phyloP scores from a whole-genome alignment of 2,329 filamentous ascomycete genomes.

The Alternaria arborescens region DNA sequence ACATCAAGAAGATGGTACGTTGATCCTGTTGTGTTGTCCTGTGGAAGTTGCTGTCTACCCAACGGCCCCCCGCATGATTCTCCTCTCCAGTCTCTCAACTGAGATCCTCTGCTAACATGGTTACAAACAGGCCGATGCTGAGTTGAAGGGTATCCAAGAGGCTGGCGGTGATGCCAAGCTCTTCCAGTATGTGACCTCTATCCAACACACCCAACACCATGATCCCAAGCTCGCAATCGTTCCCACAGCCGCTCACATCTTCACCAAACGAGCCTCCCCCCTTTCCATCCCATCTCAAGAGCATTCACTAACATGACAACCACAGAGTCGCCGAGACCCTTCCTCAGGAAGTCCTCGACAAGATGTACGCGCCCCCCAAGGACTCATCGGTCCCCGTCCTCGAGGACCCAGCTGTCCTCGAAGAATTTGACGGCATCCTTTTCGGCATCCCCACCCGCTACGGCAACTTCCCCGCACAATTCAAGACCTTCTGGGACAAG shows the following conservation, averaged over 20 bases:
- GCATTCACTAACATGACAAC: not conserved
- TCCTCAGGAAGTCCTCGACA: conserved; percentile 77
- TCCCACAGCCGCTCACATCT: too few species aligned
- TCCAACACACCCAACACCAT: not conserved
- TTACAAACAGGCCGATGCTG: conserved; percentile 77
- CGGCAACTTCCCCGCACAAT: conserved; percentile 97
- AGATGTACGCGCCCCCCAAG: conserved; percentile 92
- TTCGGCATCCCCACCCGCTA: conserved; percentile 95
- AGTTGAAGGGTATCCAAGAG: conserved; percentile 88
- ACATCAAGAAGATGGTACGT: conserved; percentile 46
- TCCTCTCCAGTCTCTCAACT: conserved; percentile 4
- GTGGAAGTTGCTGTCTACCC: not conserved
- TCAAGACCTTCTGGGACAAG: conserved; percentile 92
- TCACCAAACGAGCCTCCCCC: too few species aligned
- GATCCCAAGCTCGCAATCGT: not conserved
- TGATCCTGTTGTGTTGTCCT: not conserved
- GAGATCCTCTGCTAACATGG: conserved; percentile 1
- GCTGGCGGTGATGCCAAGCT: conserved; percentile 84
- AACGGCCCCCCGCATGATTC: not conserved
- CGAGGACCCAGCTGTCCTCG: conserved; percentile 68
- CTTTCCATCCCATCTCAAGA: too few species aligned
- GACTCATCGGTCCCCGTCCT: conserved; percentile 69
- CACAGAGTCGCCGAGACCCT: conserved; percentile 84
- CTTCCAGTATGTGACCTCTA: conserved; percentile 70
- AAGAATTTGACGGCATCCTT: conserved; percentile 85